A percentile compares a stretch with the other conserved stretches of the same genome.
Evolutionary conservation across 2,329 filamentous ascomycete genomes (phyloP).

Genomic region (Conoideocrella luteorostrata): DNA sequence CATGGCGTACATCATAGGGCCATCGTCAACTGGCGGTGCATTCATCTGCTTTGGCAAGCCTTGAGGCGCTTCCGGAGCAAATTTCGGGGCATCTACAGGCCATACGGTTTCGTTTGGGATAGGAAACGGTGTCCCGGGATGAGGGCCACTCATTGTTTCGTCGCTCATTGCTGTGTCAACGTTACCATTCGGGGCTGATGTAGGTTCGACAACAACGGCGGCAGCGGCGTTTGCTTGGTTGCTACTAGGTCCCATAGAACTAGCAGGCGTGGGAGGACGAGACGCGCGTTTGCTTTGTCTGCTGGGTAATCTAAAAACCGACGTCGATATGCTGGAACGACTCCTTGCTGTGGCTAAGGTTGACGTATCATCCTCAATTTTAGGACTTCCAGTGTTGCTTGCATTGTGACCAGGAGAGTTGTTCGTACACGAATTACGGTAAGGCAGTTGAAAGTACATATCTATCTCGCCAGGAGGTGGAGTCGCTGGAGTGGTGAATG

Average conservation of each 20-base stretch:
- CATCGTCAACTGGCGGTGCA: conserved; percentile 24
- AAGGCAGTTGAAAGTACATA: conserved; percentile 31
- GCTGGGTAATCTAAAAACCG: conserved; percentile 24
- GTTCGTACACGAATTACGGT: conserved; percentile 29
- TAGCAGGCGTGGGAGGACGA: conserved; percentile 27
- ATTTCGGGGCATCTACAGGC: conserved; percentile 33
- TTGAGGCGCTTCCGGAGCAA: conserved; percentile 26
- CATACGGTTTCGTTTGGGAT: conserved; percentile 32
- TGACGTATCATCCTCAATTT: conserved; percentile 22
- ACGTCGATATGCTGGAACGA: conserved; percentile 21
- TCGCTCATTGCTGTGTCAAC: conserved; percentile 27
- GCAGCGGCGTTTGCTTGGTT: conserved; percentile 1
- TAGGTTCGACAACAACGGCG: not conserved
- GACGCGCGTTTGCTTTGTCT: conserved; percentile 30
- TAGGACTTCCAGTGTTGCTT: conserved; percentile 14
- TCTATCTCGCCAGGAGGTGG: conserved; percentile 33
- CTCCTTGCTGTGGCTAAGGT: conserved; percentile 21
- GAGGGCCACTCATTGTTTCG: conserved; percentile 27
- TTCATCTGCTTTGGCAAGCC: conserved; percentile 25
- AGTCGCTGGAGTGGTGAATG: conserved; percentile 28
- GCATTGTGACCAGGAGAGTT: conserved; percentile 25
- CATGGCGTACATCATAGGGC: conserved; percentile 24
- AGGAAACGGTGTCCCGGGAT: conserved; percentile 34
- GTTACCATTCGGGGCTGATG: not conserved
- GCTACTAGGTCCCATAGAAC: conserved; percentile 12